These are phyloP conservation scores for Echeveria elegans DNA, from an alignment of 164 flowering plant genomes.

Conservation along the genomic window DNA sequence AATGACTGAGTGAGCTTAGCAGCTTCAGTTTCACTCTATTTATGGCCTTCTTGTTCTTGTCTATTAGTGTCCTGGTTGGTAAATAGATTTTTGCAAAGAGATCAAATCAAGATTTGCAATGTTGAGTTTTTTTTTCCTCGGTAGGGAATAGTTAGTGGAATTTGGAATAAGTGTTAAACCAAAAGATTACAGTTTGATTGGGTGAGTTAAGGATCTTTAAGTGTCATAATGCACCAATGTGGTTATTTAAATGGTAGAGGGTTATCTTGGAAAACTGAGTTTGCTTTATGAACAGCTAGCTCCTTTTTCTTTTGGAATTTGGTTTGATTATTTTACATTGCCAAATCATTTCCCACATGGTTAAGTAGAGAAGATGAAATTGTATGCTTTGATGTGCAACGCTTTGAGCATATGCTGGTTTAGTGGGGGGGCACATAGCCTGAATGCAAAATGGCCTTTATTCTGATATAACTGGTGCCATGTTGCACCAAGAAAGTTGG, in stretches of 20 bases:
- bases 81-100: background rate
- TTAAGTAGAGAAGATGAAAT: no score
- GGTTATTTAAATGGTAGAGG: background rate
- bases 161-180: background rate
- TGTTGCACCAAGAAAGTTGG: no score
- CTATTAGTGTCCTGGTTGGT: background rate
- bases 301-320: background rate
- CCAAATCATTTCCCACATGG: background rate
- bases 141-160: background rate
- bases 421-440: no score
- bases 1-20: slow-evolving; percentile 3
- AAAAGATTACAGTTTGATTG: background rate
- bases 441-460: no score
- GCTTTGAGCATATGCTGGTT: no score
- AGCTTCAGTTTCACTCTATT: background rate
- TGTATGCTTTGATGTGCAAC: no score
- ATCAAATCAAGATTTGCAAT: slow-evolving; percentile 1
- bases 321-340: background rate
- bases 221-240: background rate
- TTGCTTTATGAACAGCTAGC: background rate
- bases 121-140: background rate
- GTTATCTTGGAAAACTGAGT: background rate
- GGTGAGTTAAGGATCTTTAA: background rate
- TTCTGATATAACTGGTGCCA: no score
- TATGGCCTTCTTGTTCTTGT: slow-evolving; percentile 3